Base-by-base conservation (phyloP, 1,284 basidiomycete genomes). In the Somion occarium region DNA sequence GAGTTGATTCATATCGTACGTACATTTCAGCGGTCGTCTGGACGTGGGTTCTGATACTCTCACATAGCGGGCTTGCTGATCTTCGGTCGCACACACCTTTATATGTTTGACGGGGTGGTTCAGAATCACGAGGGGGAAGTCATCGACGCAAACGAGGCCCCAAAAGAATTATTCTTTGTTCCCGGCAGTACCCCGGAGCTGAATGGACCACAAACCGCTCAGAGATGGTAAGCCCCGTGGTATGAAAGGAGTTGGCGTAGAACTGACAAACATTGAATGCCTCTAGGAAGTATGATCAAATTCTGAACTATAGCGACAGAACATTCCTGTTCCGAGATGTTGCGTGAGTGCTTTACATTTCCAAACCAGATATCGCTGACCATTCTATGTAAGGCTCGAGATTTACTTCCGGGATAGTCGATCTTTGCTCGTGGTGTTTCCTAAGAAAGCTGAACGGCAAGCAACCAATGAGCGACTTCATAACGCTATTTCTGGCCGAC, bases 101-200 rank as follows among this genome's bases (percentile, higher is more conserved):
- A 98, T 61, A 87, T 98, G 73, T 73, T 98, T 13, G 93, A 98
- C 61, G 93, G 94, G 4, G 74, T 97, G n/a, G 88, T 96, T 13
- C 90, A 96, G 65, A 87, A 85, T 48, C 81, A 88, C 7, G 82
- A 86, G 42, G 93, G 93, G 0, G 93, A 96, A 65, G 83, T 98
- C 34, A 86, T 97, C 46, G 91, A 94, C 60, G 91, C 90, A 1
- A 82, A 81, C 57, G 91, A 96, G 59, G 93, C 93, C 2, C 91
- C 93, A 0, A 81, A 82, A 56, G 82, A 86, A 46, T 73, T 96
- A 38, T 82, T 94, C 59, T 89, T 91, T 52, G 86, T 95, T 39
- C 85, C 93, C 11, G 91, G 90, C 27, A 94, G 90, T 53, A 80
- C 86, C 23, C 78, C 92, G 1, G 90, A 91, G 58, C 69, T 94